Evolutionary conservation across 495 filamentous ascomycete genomes (phyloP), one percentile per base, ranked within the genome.

Genomic region (Xylona heveae): DNA sequence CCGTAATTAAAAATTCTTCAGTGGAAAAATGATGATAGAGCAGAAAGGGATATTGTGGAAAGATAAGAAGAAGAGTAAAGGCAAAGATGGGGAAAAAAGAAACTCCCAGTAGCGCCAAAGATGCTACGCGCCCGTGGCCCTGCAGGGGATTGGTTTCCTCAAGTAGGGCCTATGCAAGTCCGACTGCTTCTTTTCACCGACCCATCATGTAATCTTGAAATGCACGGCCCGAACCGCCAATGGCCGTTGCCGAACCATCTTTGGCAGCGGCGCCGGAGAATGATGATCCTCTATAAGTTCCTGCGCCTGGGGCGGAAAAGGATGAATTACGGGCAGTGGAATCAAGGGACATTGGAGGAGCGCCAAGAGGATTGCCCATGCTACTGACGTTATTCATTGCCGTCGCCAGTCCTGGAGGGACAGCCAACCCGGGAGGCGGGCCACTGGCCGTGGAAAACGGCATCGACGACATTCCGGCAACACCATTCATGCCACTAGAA

Each of bases 401-500:
- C 39, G 46, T 49, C 30, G 62, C 52, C 17, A 78, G 57, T 19
- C 76, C 76, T 13, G 78, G 78, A 6, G 78, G 78, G 20, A 66
- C 69, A 1, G 64, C 35, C 24, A 84, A 58, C 0, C 78, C 78
- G 0, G 78, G 78, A 4, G 78, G 78, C 15, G 78, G 78, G 5
- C 78, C 74, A 46, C 57, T 80, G 4, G 75, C 72, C 0, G 72
- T 68, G 4, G 71, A 71, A 45, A 80, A 83, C 35, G 66, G 58
- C 35, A 65, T 60, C 25, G 47, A 60, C 40, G 61, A 62, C 37
- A 72, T 58, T n/a, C 59, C 61, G 38, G 58, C 55, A 37, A 74
- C 57, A 28, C 61, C 64, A n/a, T 19, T 19, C 15, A 26, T 59
- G 25, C 49, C 49, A 10, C 59, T 58, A 18, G 57, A 46, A 14